These are phyloP conservation scores for Xanthoconium stramineum DNA, from an alignment of 768 basidiomycete species.

Conservation along the genomic window DNA sequence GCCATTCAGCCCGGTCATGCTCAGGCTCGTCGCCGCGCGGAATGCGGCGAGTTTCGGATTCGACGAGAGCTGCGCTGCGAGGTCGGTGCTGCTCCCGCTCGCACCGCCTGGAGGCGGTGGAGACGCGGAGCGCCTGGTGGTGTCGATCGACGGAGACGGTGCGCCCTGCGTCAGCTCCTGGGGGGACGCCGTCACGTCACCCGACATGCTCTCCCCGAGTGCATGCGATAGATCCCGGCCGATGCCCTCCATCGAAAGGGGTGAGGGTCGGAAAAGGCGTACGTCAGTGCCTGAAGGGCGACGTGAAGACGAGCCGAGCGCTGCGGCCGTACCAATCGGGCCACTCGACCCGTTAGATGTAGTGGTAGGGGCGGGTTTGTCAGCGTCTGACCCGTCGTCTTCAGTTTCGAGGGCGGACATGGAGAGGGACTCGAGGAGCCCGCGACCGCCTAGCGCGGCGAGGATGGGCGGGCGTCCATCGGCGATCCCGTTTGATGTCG, in stretches of 20 bases:
- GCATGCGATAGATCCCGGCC: slow-evolving; percentile 31
- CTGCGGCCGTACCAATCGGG: background rate
- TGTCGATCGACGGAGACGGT: background rate
- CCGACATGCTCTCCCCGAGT: slow-evolving; percentile 23
- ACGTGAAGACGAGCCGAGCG: slow-evolving; percentile 4
- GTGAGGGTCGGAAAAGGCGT: slow-evolving; percentile 11
- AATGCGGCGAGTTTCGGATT: slow-evolving; percentile 50
- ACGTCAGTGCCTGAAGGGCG: slow-evolving; percentile 9
- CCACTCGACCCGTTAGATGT: background rate
- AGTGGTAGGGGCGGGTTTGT: slow-evolving; percentile 7
- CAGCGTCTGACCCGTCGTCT: slow-evolving; percentile 33
- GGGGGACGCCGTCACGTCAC: background rate
- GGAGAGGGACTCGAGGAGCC: slow-evolving; percentile 41
- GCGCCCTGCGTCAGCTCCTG: background rate
- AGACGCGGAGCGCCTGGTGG: slow-evolving; percentile 3
- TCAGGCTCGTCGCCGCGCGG: slow-evolving; percentile 28
- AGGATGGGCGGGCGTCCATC: slow-evolving; percentile 24
- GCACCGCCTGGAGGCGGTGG: background rate
- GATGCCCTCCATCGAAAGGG: slow-evolving; percentile 31
- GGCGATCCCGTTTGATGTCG: slow-evolving; percentile 11
- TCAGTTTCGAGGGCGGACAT: slow-evolving; percentile 55
- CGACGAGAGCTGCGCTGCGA: slow-evolving; percentile 44
- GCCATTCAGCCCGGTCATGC: slow-evolving; percentile 28
- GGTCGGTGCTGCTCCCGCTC: slow-evolving; percentile 29
- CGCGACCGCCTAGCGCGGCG: slow-evolving; percentile 27